phyloP scores from a whole-genome alignment of 108 stramenopile genomes.

The Cyclostephanos tholiformis region DNA sequence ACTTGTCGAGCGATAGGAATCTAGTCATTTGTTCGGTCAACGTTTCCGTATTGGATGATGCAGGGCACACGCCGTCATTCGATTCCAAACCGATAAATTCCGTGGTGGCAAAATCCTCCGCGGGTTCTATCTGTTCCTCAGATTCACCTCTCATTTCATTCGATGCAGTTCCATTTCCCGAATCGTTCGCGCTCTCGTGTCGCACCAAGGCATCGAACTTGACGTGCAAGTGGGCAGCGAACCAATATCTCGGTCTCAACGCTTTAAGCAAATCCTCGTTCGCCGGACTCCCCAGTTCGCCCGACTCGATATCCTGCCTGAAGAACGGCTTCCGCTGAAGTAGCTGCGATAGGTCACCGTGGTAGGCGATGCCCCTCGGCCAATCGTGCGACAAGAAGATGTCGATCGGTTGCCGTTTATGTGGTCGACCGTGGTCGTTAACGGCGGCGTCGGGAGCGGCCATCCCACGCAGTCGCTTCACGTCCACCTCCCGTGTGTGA shows the following conservation, averaged over 20 bases:
- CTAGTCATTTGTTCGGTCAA: slow-evolving; percentile 86
- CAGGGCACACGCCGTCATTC: slow-evolving; percentile 44
- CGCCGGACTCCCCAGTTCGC: slow-evolving; percentile 91
- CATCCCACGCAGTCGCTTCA: slow-evolving; percentile 74
- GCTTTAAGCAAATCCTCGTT: slow-evolving; percentile 76
- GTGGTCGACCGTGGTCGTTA: too few species aligned
- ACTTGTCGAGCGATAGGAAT: slow-evolving; percentile 98
- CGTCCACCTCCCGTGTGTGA: slow-evolving; percentile 90
- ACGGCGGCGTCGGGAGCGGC: too few species aligned
- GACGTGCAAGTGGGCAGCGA: slow-evolving; percentile 97
- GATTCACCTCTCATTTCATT: slow-evolving; percentile 15
- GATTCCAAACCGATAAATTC: slow-evolving; percentile 64
- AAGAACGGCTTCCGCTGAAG: slow-evolving; percentile 87
- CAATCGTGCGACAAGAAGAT: slow-evolving; percentile 96
- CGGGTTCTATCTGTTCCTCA: slow-evolving; percentile 5
- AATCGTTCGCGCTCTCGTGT: slow-evolving; percentile 44
- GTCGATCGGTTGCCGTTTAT: slow-evolving; percentile 57
- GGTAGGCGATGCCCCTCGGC: slow-evolving; percentile 91
- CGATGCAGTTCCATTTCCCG: neutral
- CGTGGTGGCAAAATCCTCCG: slow-evolving; percentile 29
- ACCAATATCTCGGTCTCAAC: slow-evolving; percentile 94
- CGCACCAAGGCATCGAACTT: slow-evolving; percentile 90
- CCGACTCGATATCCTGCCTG: slow-evolving; percentile 77
- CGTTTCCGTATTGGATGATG: slow-evolving; percentile 41
- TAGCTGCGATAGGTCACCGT: slow-evolving; percentile 77